Evolutionary conservation across 2,329 filamentous ascomycete genomes (phyloP), one percentile per base, ranked within the genome.

Genomic region (Fusarium floridanum): DNA sequence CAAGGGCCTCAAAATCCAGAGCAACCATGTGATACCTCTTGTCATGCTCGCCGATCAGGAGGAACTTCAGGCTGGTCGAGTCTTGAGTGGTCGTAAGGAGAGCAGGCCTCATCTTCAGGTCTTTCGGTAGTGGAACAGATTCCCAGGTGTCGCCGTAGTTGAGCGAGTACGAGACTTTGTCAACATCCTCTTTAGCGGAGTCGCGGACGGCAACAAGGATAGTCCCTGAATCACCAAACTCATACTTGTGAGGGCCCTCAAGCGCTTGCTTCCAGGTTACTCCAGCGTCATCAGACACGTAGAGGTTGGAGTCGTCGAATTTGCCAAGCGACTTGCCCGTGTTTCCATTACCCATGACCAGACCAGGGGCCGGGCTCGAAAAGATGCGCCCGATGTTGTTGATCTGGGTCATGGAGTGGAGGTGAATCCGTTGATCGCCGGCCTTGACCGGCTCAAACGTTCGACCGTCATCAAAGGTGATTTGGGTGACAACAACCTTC

Each of bases 261-360:
- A 94, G 88, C 0, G 92, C 90, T 80, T 91, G 86, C 41, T 87
- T 90, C 97, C 97, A 99, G 2, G 91, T 95, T 70, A 94, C 84
- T 45, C 97, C 97, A 22, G 95, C 96, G 82, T 98, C 91, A 79
- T 98, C 94, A 0, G 97, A 99, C 29, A 98, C 91, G 80, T 92
- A 98, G 1, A 98, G 89, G 81, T 94, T 91, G 14, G 95, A 92
- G 11, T 98, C 90, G 5, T 86, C 85, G 79, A 95, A 96, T 8
- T 87, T 83, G 70, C 91, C 89, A 8, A 99, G 88, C 62, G 88
- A 86, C 22, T 93, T 90, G 62, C 97, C 97, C 6, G 91, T 94
- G 81, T 99, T 99, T 67, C 97, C 97, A 61, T 97, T 91, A 17
- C 93, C 97, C 94, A 99, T 97, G 22, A 98, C 90, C 66, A 99